Conservation (phyloP, 257 asterid species). For the Voacanga thouarsii region DNA sequence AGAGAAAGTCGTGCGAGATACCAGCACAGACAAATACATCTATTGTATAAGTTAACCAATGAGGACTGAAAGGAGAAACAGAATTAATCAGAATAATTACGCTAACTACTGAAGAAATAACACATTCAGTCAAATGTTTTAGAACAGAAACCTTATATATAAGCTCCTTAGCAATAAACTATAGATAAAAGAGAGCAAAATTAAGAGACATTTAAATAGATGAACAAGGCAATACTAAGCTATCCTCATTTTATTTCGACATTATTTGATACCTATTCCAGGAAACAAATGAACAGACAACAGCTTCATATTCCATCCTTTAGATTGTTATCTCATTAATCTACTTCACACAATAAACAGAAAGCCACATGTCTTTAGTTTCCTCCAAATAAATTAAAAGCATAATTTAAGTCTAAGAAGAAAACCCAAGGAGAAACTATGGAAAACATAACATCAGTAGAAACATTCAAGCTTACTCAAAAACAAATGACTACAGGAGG, state of each 20-base stretch:
- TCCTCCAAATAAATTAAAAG: neutral
- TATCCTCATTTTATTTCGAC: neutral
- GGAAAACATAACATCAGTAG: neutral
- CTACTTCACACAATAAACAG: neutral
- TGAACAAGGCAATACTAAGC: too few relatives aligned
- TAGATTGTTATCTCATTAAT: neutral
- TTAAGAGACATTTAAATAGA: neutral
- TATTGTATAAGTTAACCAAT: neutral
- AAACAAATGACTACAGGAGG: conserved; percentile 9
- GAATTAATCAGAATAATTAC: neutral
- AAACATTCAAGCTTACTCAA: neutral
- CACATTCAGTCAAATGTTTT: neutral
- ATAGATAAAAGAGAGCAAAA: neutral
- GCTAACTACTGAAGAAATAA: neutral
- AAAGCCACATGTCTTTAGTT: neutral
- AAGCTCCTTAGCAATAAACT: neutral
- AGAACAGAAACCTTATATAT: neutral
- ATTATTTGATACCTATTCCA: too few relatives aligned
- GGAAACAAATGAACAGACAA: neutral
- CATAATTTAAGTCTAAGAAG: too few relatives aligned
- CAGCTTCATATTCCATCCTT: neutral
- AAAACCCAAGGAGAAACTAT: neutral
- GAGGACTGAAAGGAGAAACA: neutral
- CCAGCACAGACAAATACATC: neutral
- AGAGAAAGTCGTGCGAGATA: neutral